Conservation (phyloP, 768 basidiomycete genomes). For the Neoboletus magnificus region DNA sequence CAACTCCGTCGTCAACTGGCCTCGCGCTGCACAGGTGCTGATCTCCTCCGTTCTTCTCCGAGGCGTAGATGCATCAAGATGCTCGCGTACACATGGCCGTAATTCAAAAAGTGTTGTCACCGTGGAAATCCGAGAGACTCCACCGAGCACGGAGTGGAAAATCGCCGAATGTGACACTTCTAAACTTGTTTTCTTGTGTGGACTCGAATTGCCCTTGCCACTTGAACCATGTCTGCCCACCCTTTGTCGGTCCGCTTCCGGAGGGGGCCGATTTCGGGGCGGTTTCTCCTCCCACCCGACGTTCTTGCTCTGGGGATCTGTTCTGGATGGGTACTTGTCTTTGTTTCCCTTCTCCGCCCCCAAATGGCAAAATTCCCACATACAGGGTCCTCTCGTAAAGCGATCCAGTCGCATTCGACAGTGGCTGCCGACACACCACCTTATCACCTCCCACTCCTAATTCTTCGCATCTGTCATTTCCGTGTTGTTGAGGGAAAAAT, state of each 20-base stretch:
- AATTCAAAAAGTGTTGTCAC: not conserved
- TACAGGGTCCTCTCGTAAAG: not conserved
- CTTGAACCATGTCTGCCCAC: not conserved
- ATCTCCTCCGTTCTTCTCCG: not conserved
- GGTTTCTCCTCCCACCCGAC: not conserved
- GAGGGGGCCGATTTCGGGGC: not conserved
- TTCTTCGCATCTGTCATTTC: not conserved
- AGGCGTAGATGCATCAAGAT: not conserved
- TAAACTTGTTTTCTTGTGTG: not conserved
- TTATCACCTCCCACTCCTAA: too few relatives aligned
- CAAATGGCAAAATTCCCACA: not conserved
- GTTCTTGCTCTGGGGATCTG: not conserved
- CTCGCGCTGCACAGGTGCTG: too few relatives aligned
- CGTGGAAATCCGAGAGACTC: not conserved
- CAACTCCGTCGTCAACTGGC: not conserved
- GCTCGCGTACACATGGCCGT: not conserved
- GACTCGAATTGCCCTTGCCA: not conserved
- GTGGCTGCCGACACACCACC: not conserved
- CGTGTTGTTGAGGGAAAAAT: not conserved
- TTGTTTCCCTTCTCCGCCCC: not conserved
- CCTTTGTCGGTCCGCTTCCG: not conserved
- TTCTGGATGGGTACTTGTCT: not conserved
- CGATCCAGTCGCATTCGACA: not conserved
- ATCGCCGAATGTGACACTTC: not conserved
- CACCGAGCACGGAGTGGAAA: not conserved